Conservation (phyloP, 768 basidiomycete species). For the Podaxis rugospora region DNA sequence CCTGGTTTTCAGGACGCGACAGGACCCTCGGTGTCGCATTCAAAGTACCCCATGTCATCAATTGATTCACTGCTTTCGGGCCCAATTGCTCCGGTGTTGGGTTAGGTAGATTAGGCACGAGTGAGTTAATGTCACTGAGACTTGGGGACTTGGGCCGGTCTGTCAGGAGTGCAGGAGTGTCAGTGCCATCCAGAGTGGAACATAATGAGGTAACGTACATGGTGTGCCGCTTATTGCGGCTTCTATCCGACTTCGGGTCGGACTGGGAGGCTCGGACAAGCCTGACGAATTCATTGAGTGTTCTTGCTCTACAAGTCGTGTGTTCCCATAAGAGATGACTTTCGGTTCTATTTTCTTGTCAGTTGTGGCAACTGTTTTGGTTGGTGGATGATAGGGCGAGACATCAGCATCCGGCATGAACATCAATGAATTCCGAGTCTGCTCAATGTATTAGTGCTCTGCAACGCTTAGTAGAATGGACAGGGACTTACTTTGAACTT, state of each 20-base stretch:
- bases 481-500: conserved; percentile 58
- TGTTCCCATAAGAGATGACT: conserved; percentile 74
- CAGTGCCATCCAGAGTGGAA: not conserved
- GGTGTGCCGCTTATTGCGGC: conserved; percentile 93
- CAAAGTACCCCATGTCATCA: conserved; percentile 98
- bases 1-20: conserved; percentile 44
- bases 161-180: conserved; percentile 22
- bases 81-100: conserved; percentile 82
- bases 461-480: not conserved
- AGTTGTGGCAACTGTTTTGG: conserved; percentile 20
- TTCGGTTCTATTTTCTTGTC: conserved; percentile 40
- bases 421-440: conserved; percentile 95
- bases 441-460: conserved; percentile 5
- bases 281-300: conserved; percentile 36
- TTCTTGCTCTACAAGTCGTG: conserved; percentile 75
- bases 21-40: conserved; percentile 89
- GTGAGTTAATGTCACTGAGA: conserved; percentile 47
- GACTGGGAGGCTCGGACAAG: conserved; percentile 73
- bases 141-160: conserved; percentile 61
- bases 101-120: conserved; percentile 84
- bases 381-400: conserved; percentile 60
- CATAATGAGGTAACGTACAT: conserved; percentile 47
- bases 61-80: conserved; percentile 77
- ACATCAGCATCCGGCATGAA: conserved; percentile 90
- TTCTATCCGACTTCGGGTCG: conserved; percentile 83